These are phyloP conservation scores for Lentinula lateritia DNA, from an alignment of 768 basidiomycete genomes.

Conservation along the genomic window DNA sequence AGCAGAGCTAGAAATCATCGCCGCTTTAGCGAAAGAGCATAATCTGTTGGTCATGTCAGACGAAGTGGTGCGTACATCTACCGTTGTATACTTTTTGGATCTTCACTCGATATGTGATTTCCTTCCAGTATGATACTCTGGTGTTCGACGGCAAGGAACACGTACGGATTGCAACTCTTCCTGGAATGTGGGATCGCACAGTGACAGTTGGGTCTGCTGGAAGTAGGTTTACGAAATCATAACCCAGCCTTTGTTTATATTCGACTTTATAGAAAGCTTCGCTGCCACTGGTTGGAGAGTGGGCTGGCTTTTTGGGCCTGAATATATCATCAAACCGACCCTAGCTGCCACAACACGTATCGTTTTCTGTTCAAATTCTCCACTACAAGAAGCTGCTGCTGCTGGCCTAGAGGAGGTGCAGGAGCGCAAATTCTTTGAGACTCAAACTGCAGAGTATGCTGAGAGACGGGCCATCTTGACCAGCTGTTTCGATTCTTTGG, in stretches of 20 bases:
- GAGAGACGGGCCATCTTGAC: conserved; percentile 75
- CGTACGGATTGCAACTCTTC: conserved; percentile 87
- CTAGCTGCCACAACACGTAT: conserved; percentile 91
- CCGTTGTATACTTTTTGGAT: neutral
- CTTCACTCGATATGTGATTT: neutral
- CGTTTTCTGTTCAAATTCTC: conserved; percentile 93
- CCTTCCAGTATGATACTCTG: conserved; percentile 81
- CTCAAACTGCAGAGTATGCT: conserved; percentile 69
- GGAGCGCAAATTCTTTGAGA: conserved; percentile 71
- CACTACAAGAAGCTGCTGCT: conserved; percentile 91
- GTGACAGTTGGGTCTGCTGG: conserved; percentile 95
- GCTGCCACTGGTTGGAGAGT: conserved; percentile 97
- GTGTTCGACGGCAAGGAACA: conserved; percentile 87
- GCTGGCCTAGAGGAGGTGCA: conserved; percentile 79
- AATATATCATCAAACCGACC: conserved; percentile 77
- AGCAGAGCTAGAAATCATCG: conserved; percentile 79
- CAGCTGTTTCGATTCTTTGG: conserved; percentile 76
- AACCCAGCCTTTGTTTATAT: neutral
- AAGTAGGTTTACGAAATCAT: conserved; percentile 46
- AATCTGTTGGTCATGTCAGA: conserved; percentile 92
- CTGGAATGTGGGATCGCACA: conserved; percentile 98
- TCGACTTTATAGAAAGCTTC: conserved; percentile 67
- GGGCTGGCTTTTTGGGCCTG: conserved; percentile 91
- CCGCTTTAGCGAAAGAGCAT: conserved; percentile 82
- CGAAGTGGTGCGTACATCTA: conserved; percentile 72